Percentiles rank a stretch among this genome's conserved stretches.
phyloP scores from a whole-genome alignment of 1,284 basidiomycete genomes.

The Stygiomarasmius scandens region DNA sequence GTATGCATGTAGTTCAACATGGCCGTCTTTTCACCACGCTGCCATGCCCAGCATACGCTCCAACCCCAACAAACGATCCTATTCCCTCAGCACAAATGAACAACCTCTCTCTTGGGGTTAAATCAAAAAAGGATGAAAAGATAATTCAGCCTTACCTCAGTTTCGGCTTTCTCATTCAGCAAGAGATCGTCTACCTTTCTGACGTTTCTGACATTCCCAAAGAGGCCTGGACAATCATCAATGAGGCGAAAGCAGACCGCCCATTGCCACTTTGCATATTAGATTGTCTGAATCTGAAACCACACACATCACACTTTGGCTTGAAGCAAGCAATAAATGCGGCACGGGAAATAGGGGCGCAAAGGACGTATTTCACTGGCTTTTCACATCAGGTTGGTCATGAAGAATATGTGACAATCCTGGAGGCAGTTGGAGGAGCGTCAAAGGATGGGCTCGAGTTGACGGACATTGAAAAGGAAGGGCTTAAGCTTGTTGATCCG shows the following conservation, averaged over 20 bases:
- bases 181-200: constrained; percentile 68
- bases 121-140: constrained; percentile 20
- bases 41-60: constrained; percentile 41
- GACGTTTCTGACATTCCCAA: constrained; percentile 78
- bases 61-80: constrained; percentile 44
- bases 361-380: constrained; percentile 70
- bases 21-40: constrained; percentile 56
- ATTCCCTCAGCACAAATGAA: constrained; percentile 11
- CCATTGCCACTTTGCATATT: constrained; percentile 62
- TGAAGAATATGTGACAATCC: constrained; percentile 65
- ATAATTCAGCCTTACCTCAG: constrained; percentile 66
- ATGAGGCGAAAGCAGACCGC: constrained; percentile 27
- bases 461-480: constrained; percentile 43
- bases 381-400: constrained; percentile 72
- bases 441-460: constrained; percentile 29
- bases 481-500: constrained; percentile 46
- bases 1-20: constrained; percentile 56
- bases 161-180: constrained; percentile 74
- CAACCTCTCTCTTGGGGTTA: constrained; percentile 12
- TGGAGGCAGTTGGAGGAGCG: constrained; percentile 51
- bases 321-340: constrained; percentile 57
- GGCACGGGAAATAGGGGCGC: constrained; percentile 56
- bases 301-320: constrained; percentile 76
- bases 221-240: constrained; percentile 60
- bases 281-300: constrained; percentile 66